Percentiles rank a stretch among this genome's conserved stretches.
phyloP scores from a whole-genome alignment of 495 filamentous ascomycete species.

The Penicillium longicatenatum region DNA sequence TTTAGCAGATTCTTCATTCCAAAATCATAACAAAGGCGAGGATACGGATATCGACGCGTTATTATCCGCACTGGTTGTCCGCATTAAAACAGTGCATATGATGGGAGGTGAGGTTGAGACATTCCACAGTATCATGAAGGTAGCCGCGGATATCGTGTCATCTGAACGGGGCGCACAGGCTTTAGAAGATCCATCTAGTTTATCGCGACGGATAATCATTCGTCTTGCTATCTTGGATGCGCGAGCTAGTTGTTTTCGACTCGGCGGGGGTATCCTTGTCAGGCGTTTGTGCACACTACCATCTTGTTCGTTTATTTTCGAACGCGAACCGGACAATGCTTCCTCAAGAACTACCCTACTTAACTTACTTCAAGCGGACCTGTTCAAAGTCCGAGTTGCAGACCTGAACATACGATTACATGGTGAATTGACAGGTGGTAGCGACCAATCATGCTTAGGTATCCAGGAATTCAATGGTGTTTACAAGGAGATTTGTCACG shows the following conservation, averaged over 20 bases:
- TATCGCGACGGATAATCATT: not conserved
- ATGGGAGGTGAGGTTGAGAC: not conserved
- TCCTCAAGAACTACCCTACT: not conserved
- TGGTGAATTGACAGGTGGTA: not conserved
- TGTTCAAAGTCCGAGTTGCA: not conserved
- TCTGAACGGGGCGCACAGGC: not conserved
- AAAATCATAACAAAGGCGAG: not conserved
- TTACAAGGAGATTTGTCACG: not conserved
- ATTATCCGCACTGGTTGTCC: not conserved
- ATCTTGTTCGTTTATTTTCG: not conserved
- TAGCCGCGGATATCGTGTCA: not conserved
- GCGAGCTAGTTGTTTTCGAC: not conserved
- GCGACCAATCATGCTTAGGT: not conserved
- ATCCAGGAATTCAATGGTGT: not conserved
- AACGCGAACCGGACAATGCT: not conserved
- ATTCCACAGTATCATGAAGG: not conserved
- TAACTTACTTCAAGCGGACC: not conserved
- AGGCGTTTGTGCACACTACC: not conserved
- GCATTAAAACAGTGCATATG: not conserved
- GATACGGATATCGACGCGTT: not conserved
- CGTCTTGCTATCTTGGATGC: not conserved
- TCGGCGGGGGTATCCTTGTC: not conserved
- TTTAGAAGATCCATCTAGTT: not conserved
- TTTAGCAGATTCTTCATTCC: not conserved
- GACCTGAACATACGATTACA: not conserved